Conservation (phyloP, 192 early-diverging fungal species). For the Radiomyces spectabilis region DNA sequence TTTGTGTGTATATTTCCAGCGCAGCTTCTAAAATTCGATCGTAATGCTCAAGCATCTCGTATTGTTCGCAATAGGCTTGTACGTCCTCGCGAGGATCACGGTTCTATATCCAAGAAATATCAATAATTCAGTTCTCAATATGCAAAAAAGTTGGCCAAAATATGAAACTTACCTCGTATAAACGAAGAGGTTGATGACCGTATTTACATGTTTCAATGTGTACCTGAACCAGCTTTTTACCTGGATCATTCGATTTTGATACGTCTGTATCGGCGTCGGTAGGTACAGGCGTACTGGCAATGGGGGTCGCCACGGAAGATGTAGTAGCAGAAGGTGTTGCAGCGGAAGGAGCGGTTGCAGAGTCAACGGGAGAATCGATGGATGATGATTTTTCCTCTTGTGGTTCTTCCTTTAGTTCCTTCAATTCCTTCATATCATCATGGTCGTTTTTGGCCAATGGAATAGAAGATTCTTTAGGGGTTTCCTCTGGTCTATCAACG, state of each 20-base stretch:
- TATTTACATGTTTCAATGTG: not conserved
- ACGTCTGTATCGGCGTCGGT: not conserved
- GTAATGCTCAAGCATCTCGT: not conserved
- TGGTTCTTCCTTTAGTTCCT: too few species aligned
- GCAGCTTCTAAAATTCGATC: not conserved
- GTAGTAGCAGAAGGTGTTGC: too few species aligned
- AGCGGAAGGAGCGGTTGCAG: too few species aligned
- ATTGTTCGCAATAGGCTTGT: not conserved
- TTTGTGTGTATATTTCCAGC: not conserved
- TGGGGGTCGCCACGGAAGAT: too few species aligned
- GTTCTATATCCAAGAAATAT: not conserved
- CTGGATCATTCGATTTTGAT: not conserved
- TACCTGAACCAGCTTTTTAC: not conserved
- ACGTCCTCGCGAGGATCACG: not conserved
- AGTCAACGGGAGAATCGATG: too few species aligned
- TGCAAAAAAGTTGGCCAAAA: too few species aligned
- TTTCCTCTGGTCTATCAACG: too few species aligned
- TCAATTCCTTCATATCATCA: too few species aligned
- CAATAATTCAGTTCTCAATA: not conserved
- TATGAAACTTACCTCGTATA: conserved; percentile 1
- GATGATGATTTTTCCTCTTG: too few species aligned
- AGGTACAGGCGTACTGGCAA: not conserved
- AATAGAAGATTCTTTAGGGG: too few species aligned
- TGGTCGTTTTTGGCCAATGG: too few species aligned
- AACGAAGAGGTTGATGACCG: not conserved